Evolutionary conservation across 805 yeast species (phyloP), one percentile per base, ranked within the genome.

Genomic region (Starmera caribaea): DNA sequence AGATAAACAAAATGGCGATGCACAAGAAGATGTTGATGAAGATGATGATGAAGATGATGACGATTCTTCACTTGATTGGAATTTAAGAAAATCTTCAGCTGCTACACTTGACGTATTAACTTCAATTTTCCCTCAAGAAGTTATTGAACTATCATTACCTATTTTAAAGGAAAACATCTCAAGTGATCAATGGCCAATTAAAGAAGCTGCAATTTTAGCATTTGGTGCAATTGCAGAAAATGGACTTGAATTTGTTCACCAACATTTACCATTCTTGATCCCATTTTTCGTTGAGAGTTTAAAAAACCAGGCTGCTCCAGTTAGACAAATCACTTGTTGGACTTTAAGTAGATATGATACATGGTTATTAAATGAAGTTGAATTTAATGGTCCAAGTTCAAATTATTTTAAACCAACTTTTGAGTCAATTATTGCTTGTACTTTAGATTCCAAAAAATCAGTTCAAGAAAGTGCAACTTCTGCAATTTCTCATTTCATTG

Each of bases 381-480:
- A 66, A 41, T 68, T 65, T 34, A 75, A 77, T 34, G 81, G 84
- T 10, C 63, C 72, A 24, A 82, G 74, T 55, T 71, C 87, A 8
- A 71, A 65, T 45, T 82, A 81, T 51, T 81, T 84, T 55, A 65
- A 73, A 41, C 92, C 92, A 5, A 86, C 92, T 0, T 70, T 92
- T 43, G 79, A 82, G 50, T 74, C 92, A 2, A 71, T 92, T 36
- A 71, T 92, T 55, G 64, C 58, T 37, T 82, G 92, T 60, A 77
- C 85, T 17, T 64, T 87, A 48, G 97, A 92, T 58, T 70, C 67
- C 38, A 87, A 86, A 64, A 88, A 89, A 56, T 83, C 82, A 41
- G 98, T 90, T n/a, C 98, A 92, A 62, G 90, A 88, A 53, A 82
- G 95, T 41, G 96, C 95, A 2, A 86, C 95, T 49, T 76, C 88